Evolutionary conservation across 495 filamentous ascomycete species (phyloP).

Genomic region (Thermothielavioides terrestris): DNA sequence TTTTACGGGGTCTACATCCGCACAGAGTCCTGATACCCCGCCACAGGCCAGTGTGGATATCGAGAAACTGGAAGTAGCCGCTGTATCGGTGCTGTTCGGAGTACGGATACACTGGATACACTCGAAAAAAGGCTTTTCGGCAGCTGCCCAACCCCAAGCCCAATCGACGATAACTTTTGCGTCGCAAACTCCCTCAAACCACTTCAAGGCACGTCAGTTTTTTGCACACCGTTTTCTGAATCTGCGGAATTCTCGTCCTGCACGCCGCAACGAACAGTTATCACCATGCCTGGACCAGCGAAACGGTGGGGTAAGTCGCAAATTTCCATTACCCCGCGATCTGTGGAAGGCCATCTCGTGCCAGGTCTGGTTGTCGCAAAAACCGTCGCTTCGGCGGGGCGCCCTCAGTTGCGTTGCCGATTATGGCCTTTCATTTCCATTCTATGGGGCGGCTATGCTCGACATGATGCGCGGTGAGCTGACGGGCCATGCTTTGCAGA

Average conservation of each 20-base stretch:
- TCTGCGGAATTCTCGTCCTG: too few species aligned
- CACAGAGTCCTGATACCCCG: background rate
- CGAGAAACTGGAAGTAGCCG: too few species aligned
- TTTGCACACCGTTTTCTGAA: background rate
- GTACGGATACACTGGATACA: too few species aligned
- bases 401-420: too few species aligned
- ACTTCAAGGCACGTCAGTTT: background rate
- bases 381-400: too few species aligned
- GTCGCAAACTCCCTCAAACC: background rate
- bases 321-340: conserved; percentile 16
- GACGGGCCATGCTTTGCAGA: conserved; percentile 26
- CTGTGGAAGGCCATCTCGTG: conserved; percentile 2
- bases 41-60: too few species aligned
- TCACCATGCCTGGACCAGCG: conserved; percentile 21
- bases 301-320: conserved; percentile 31
- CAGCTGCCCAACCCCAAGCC: conserved; percentile 6
- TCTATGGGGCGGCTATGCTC: too few species aligned
- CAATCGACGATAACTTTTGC: background rate
- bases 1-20: too few species aligned
- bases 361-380: too few species aligned
- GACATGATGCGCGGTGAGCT: conserved; percentile 19
- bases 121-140: background rate
- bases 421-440: too few species aligned
- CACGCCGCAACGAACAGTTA: background rate
- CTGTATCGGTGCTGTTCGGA: too few species aligned